phyloP scores from a whole-genome alignment of 163 green algal species.

The Trebouxia gelatinosa region DNA sequence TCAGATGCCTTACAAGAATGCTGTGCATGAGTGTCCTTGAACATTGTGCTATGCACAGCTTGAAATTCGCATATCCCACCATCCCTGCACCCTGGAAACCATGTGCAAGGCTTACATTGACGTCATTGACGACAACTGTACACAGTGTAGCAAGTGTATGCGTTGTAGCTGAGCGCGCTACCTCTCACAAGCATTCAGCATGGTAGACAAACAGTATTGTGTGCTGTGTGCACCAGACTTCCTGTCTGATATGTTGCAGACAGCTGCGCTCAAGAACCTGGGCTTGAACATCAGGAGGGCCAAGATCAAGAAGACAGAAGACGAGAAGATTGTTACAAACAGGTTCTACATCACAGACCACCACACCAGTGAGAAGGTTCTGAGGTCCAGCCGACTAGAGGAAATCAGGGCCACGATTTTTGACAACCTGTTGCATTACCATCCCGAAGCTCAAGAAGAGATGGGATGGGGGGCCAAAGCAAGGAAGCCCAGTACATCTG shows the following conservation, averaged over 20 bases:
- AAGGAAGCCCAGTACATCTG: not conserved
- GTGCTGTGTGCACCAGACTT: not conserved
- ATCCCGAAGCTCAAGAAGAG: slow-evolving; percentile 63
- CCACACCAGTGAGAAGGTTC: slow-evolving; percentile 34
- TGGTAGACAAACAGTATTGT: not conserved
- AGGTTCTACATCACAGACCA: slow-evolving; percentile 92
- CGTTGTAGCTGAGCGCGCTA: too few relatives aligned
- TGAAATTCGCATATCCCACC: too few relatives aligned
- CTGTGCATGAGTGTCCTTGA: too few relatives aligned
- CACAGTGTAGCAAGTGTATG: too few relatives aligned
- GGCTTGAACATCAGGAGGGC: slow-evolving; percentile 89
- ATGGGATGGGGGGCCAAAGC: slow-evolving; percentile 48
- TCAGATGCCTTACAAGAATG: too few relatives aligned
- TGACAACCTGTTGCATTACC: slow-evolving; percentile 77
- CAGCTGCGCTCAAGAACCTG: slow-evolving; percentile 83
- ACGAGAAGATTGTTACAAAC: slow-evolving; percentile 44
- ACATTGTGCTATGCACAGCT: not conserved
- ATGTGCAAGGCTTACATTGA: too few relatives aligned
- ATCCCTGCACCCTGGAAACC: too few relatives aligned
- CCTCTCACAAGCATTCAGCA: not conserved
- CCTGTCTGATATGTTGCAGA: slow-evolving; percentile 63
- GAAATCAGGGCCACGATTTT: slow-evolving; percentile 92
- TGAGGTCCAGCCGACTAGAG: slow-evolving; percentile 64
- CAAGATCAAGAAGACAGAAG: slow-evolving; percentile 59
- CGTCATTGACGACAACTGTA: too few relatives aligned